Evolutionary conservation across 768 basidiomycete genomes (phyloP).

Genomic region (Agrocybe chaxingu): DNA sequence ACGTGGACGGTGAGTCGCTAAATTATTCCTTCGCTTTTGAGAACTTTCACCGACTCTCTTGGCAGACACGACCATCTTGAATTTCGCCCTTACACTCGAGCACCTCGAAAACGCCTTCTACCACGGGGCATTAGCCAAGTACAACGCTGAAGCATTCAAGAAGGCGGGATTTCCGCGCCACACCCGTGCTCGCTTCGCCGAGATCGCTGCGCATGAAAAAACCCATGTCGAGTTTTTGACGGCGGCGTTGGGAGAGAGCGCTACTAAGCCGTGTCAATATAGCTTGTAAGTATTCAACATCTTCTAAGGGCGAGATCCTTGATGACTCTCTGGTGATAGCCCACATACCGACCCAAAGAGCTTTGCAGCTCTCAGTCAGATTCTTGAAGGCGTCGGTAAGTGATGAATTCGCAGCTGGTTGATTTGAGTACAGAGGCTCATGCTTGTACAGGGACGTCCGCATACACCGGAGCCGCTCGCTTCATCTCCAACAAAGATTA

Average conservation of each 20-base stretch:
- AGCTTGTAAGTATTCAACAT: constrained; percentile 38
- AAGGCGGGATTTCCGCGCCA: constrained; percentile 42
- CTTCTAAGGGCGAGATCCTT: background rate
- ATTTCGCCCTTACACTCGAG: constrained; percentile 48
- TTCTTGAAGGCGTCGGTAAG: constrained; percentile 53
- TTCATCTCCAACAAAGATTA: constrained; percentile 42
- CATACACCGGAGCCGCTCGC: constrained; percentile 55
- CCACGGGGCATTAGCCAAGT: constrained; percentile 35
- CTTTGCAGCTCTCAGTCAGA: constrained; percentile 48
- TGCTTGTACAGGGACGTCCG: constrained; percentile 30
- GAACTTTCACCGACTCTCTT: background rate
- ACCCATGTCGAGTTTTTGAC: constrained; percentile 45
- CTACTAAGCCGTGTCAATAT: constrained; percentile 57
- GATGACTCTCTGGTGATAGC: constrained; percentile 20
- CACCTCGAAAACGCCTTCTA: constrained; percentile 49
- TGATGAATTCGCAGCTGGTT: background rate
- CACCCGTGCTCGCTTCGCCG: constrained; percentile 44
- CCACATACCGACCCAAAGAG: constrained; percentile 46
- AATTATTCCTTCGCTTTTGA: background rate
- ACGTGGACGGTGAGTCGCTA: constrained; percentile 8
- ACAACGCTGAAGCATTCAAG: constrained; percentile 40
- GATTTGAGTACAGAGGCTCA: background rate
- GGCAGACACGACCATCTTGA: constrained; percentile 26
- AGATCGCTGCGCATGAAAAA: constrained; percentile 49
- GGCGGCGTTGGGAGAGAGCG: constrained; percentile 39